Conservation (phyloP, 192 early-diverging fungal genomes). For the Linnemannia exigua region DNA sequence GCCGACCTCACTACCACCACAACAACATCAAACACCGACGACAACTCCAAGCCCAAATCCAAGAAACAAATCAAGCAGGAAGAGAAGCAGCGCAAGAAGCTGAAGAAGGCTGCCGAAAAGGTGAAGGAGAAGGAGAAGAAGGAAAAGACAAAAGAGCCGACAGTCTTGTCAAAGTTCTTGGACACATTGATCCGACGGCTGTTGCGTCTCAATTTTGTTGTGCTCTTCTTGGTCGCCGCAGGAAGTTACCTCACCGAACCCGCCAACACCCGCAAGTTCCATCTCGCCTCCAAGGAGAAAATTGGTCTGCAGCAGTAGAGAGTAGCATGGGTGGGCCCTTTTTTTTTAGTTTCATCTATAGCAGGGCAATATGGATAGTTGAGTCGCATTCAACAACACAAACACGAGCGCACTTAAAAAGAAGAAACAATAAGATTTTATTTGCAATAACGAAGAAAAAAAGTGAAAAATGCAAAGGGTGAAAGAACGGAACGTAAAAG, state of each 20-base stretch:
- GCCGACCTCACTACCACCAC: not conserved
- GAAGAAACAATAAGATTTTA: not conserved
- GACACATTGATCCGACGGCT: not conserved
- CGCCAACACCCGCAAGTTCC: not conserved
- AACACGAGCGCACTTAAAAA: not conserved
- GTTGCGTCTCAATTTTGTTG: constrained; percentile 13
- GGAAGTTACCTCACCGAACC: constrained; percentile 23
- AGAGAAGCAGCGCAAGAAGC: constrained; percentile 12
- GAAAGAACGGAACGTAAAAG: no score
- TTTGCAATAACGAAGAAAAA: not conserved
- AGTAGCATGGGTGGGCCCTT: no score
- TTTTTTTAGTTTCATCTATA: not conserved
- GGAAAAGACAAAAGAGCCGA: not conserved
- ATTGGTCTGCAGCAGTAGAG: not conserved
- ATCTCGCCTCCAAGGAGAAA: not conserved
- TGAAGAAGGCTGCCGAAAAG: not conserved
- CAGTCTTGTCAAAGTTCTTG: not conserved
- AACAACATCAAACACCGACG: not conserved
- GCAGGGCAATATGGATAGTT: not conserved
- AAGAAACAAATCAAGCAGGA: constrained; percentile 2
- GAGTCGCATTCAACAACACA: not conserved
- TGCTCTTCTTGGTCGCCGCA: constrained; percentile 12
- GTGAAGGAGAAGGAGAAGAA: not conserved
- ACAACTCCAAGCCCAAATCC: not conserved
- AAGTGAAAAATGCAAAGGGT: no score